Conservation (phyloP, 164 flowering plant species). For the Chloranthus sessilifolius region DNA sequence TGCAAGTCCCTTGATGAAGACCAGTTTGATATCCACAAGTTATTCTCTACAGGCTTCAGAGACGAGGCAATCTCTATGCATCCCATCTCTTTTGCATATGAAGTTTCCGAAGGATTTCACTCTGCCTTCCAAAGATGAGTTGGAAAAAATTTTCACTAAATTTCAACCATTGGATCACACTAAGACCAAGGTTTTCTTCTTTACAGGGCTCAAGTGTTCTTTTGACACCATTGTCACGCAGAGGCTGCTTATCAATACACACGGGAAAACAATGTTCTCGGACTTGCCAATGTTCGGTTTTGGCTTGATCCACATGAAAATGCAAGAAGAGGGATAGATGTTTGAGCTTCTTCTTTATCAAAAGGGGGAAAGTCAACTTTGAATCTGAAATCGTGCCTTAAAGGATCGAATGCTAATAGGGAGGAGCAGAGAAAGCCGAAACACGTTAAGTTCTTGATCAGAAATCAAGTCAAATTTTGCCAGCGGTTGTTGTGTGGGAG, state of each 20-base stretch:
- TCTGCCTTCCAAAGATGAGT: slow-evolving; percentile 23
- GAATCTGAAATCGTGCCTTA: slow-evolving; percentile 22
- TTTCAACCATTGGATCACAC: slow-evolving; percentile 23
- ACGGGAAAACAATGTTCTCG: slow-evolving; percentile 14
- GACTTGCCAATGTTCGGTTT: slow-evolving; percentile 17
- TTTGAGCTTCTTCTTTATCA: slow-evolving; percentile 3
- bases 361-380: background rate
- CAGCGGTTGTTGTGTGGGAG: background rate
- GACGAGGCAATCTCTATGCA: background rate
- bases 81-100: slow-evolving; percentile 21
- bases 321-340: slow-evolving; percentile 1
- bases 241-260: slow-evolving; percentile 26
- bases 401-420: background rate
- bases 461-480: background rate
- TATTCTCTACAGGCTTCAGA: background rate
- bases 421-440: background rate
- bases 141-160: slow-evolving; percentile 17
- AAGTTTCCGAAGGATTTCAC: slow-evolving; percentile 28
- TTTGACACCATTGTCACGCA: slow-evolving; percentile 18
- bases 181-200: slow-evolving; percentile 15
- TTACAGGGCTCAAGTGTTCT: slow-evolving; percentile 28
- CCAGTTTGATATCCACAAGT: background rate
- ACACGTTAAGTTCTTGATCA: slow-evolving; percentile 14
- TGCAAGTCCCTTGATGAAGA: slow-evolving; percentile 9
- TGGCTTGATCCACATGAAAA: slow-evolving; percentile 23